These are phyloP conservation scores for Penicillium pulvis DNA, from an alignment of 495 filamentous ascomycete species.

Conservation along the genomic window DNA sequence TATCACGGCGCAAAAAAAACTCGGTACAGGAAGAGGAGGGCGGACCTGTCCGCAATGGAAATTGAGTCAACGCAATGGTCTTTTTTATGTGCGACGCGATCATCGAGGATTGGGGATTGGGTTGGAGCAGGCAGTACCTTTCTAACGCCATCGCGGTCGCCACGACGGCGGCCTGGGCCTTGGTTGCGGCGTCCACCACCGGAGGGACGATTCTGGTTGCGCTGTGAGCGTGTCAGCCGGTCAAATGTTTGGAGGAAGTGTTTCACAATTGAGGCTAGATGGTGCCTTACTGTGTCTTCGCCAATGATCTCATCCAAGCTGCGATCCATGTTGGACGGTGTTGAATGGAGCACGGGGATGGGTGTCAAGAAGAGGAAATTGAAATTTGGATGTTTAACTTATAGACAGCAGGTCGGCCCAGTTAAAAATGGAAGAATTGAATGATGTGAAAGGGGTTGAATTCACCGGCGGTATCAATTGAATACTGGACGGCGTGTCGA, in stretches of 20 bases:
- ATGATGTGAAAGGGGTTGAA: constrained; percentile 3
- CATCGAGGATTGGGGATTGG: background rate
- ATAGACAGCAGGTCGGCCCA: background rate
- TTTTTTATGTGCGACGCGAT: constrained; percentile 5
- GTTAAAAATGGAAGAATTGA: constrained; percentile 3
- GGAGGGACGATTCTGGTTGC: constrained; percentile 39
- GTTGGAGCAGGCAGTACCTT: constrained; percentile 55
- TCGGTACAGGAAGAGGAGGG: constrained; percentile 45
- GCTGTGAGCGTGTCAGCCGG: constrained; percentile 7
- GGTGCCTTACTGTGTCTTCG: constrained; percentile 66
- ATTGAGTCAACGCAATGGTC: constrained; percentile 25
- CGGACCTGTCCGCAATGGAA: constrained; percentile 38
- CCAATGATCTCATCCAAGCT: constrained; percentile 83
- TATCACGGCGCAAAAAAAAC: constrained; percentile 42
- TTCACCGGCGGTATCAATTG: background rate
- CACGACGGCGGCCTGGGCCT: constrained; percentile 66
- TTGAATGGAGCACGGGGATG: background rate
- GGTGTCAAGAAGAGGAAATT: background rate
- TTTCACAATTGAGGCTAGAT: background rate
- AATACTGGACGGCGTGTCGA: background rate
- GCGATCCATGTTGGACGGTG: constrained; percentile 65
- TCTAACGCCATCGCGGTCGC: constrained; percentile 66
- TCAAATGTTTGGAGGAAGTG: background rate
- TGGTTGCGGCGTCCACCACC: constrained; percentile 55
- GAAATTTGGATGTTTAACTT: constrained; percentile 3